Evolutionary conservation across 495 filamentous ascomycete genomes (phyloP).

Genomic region (Penicillium psychrofluorescens): DNA sequence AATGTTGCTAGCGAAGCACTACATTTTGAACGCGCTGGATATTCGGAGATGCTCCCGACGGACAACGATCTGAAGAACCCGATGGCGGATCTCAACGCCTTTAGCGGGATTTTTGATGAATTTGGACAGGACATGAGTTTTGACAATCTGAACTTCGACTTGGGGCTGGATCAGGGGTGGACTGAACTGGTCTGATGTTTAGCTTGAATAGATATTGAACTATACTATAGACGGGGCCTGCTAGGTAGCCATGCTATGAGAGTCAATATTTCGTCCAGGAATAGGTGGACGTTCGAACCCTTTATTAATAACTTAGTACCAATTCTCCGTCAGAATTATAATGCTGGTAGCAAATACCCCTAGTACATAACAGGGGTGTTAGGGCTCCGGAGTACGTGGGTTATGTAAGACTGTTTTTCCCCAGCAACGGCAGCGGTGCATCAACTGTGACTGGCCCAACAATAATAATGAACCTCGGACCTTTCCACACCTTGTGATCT

Average conservation of each 20-base stretch:
- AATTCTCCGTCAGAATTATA: too few relatives aligned
- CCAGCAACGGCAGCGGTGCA: conserved; percentile 3
- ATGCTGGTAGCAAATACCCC: too few relatives aligned
- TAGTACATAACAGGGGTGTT: too few relatives aligned
- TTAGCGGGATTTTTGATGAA: conserved; percentile 15
- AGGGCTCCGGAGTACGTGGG: neutral
- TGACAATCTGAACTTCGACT: conserved; percentile 16
- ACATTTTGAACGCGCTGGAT: neutral
- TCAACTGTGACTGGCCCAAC: too few relatives aligned
- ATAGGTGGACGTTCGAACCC: too few relatives aligned
- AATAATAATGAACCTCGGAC: conserved; percentile 9
- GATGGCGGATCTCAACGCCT: conserved; percentile 13
- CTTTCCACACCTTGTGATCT: conserved; percentile 4
- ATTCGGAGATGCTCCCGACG: conserved; percentile 10
- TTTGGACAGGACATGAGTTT: conserved; percentile 19
- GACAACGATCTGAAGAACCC: neutral
- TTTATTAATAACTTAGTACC: too few relatives aligned
- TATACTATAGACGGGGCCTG: too few relatives aligned
- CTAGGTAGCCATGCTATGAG: too few relatives aligned
- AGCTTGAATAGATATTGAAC: neutral
- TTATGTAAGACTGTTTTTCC: conserved; percentile 19
- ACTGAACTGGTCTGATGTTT: conserved; percentile 27
- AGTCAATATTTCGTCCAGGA: too few relatives aligned
- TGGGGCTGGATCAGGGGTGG: conserved; percentile 35
- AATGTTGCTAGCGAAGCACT: neutral